Conservation (phyloP, 2,329 filamentous ascomycete species). For the Colletotrichum tropicale region DNA sequence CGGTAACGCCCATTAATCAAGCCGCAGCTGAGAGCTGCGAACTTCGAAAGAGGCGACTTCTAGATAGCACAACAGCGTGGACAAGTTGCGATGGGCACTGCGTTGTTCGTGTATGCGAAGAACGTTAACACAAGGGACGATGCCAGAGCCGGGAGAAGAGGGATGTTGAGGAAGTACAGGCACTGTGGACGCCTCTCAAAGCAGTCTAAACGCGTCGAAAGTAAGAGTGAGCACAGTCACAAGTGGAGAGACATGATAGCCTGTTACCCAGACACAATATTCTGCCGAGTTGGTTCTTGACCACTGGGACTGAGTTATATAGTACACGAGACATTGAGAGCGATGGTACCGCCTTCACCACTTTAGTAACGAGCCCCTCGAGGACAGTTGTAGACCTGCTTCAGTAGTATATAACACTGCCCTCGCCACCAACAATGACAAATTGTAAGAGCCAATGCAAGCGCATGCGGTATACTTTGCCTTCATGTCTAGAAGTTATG, state of each 20-base stretch:
- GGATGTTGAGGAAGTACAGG: neutral
- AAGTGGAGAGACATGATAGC: no score
- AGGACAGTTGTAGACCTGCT: neutral
- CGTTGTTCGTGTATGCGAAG: neutral
- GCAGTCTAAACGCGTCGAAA: neutral
- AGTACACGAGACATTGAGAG: neutral
- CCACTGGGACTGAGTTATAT: no score
- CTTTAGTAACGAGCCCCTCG: neutral
- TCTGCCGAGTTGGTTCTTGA: no score
- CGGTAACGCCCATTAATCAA: neutral
- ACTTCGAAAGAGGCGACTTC: neutral
- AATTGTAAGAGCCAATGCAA: rapidly evolving
- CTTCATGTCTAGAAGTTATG: neutral
- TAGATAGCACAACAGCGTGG: neutral
- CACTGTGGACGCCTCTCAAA: no score
- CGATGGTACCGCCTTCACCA: neutral
- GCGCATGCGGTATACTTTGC: rapidly evolving
- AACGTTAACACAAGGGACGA: rapidly evolving
- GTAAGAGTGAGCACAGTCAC: neutral
- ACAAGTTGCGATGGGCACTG: neutral
- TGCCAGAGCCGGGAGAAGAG: neutral
- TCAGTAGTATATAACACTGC: neutral
- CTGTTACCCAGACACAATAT: no score
- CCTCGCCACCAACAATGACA: rapidly evolving
- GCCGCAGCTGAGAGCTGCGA: neutral